Conservation (phyloP, 2,329 filamentous ascomycete genomes). For the Didymella keratinophila region DNA sequence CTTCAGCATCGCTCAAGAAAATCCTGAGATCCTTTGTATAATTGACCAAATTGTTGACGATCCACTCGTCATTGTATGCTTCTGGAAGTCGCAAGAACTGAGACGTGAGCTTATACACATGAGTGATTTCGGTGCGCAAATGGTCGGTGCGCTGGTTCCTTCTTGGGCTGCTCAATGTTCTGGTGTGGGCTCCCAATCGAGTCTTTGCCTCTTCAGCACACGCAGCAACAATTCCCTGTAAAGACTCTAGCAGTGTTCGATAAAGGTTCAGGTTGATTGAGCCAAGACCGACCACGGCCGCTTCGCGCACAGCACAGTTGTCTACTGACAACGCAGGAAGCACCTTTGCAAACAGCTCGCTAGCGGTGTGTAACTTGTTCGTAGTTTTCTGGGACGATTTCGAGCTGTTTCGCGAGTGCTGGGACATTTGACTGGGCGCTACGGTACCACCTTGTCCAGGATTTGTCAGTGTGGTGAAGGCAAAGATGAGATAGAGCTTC, state of each 20-base stretch:
- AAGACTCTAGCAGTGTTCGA: constrained; percentile 84
- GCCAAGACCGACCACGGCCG: constrained; percentile 88
- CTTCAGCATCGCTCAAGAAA: constrained; percentile 92
- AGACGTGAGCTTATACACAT: constrained; percentile 93
- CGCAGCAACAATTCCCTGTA: constrained; percentile 83
- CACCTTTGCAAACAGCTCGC: constrained; percentile 88
- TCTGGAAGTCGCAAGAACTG: constrained; percentile 83
- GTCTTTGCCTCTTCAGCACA: constrained; percentile 90
- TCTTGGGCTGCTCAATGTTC: constrained; percentile 78
- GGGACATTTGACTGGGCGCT: constrained; percentile 63
- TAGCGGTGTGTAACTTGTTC: constrained; percentile 85
- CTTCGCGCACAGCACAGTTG: constrained; percentile 82
- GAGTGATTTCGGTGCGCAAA: constrained; percentile 90
- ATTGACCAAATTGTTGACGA: constrained; percentile 83
- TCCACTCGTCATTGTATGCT: constrained; percentile 87
- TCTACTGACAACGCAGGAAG: constrained; percentile 85
- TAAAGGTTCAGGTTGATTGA: constrained; percentile 97
- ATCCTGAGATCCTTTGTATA: constrained; percentile 93
- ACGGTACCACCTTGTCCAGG: constrained; percentile 68
- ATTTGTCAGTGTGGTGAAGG: constrained; percentile 92
- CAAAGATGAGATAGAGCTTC: constrained; percentile 97
- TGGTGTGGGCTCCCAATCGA: constrained; percentile 77
- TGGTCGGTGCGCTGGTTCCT: constrained; percentile 85
- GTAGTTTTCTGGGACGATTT: constrained; percentile 71
- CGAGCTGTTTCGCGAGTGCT: constrained; percentile 84